These are phyloP conservation scores for Colletotrichum lindemuthianum DNA, from an alignment of 2,329 filamentous ascomycete species.

Conservation along the genomic window DNA sequence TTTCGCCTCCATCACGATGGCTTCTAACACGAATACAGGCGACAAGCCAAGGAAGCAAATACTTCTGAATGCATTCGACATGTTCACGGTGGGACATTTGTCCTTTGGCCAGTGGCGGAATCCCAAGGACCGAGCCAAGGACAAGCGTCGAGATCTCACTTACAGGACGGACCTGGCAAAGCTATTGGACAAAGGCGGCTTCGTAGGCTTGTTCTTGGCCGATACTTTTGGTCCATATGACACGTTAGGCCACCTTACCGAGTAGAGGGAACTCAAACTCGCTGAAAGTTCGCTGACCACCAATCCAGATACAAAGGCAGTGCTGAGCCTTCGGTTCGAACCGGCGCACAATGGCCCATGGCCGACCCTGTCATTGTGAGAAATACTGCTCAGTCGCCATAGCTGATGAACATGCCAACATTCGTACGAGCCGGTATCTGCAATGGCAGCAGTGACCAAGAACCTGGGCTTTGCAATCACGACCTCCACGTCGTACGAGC, in stretches of 20 bases:
- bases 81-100: slow-evolving; percentile 23
- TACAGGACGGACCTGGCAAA: slow-evolving; percentile 74
- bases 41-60: slow-evolving; percentile 12
- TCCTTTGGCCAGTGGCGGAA: slow-evolving; percentile 28
- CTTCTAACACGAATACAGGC: background rate
- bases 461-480: slow-evolving; percentile 71
- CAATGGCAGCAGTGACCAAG: slow-evolving; percentile 74
- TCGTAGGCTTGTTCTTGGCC: slow-evolving; percentile 73
- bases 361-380: slow-evolving; percentile 70
- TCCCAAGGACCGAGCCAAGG: slow-evolving; percentile 20
- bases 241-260: slow-evolving; percentile 55
- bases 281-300: background rate
- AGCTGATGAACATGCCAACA: background rate
- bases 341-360: slow-evolving; percentile 72
- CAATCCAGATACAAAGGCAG: slow-evolving; percentile 49
- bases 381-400: background rate
- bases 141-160: slow-evolving; percentile 22
- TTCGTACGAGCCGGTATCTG: slow-evolving; percentile 38
- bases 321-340: slow-evolving; percentile 65
- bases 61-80: slow-evolving; percentile 22
- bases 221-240: slow-evolving; percentile 67
- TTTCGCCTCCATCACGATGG: background rate
- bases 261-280: background rate
- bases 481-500: slow-evolving; percentile 70
- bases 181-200: slow-evolving; percentile 67